Evolutionary conservation across 2,329 filamentous ascomycete genomes (phyloP).

Genomic region (Akanthomyces lecanii): DNA sequence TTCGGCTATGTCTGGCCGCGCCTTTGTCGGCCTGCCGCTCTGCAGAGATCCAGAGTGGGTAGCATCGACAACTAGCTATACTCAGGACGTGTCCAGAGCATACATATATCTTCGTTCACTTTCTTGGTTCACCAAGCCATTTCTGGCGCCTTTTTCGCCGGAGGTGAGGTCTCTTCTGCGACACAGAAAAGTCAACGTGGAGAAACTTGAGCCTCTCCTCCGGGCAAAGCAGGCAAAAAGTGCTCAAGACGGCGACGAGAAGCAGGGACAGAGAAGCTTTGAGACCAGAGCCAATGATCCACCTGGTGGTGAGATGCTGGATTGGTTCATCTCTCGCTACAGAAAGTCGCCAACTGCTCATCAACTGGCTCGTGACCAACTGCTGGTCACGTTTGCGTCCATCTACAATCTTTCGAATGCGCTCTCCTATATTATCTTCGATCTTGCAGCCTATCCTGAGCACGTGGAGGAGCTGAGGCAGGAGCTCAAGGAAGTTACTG

Average conservation of each 20-base stretch:
- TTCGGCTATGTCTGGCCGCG: conserved; percentile 25
- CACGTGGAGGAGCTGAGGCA: conserved; percentile 36
- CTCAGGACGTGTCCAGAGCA: conserved; percentile 19
- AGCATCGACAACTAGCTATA: conserved; percentile 26
- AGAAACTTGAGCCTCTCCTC: conserved; percentile 7
- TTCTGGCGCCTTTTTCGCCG: conserved; percentile 4
- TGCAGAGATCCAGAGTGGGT: conserved; percentile 28
- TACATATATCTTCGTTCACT: conserved; percentile 12
- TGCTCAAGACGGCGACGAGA: conserved; percentile 2
- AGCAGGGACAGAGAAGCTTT: not conserved
- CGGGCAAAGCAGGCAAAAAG: conserved; percentile 3
- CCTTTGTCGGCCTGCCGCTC: conserved; percentile 28
- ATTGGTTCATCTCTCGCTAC: conserved; percentile 14
- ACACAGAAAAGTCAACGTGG: conserved; percentile 5
- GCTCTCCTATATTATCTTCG: conserved; percentile 20
- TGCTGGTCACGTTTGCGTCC: conserved; percentile 11
- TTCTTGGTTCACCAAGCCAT: not conserved
- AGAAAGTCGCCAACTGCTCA: not conserved
- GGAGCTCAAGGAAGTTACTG: conserved; percentile 28
- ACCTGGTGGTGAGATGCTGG: conserved; percentile 4
- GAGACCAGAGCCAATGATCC: not conserved
- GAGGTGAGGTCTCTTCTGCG: conserved; percentile 6
- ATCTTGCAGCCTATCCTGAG: conserved; percentile 22
- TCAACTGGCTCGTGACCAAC: conserved; percentile 7
- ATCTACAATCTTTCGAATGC: conserved; percentile 6